These are phyloP conservation scores for Echinosphaeria canescens DNA, from an alignment of 2,329 filamentous ascomycete species.

Conservation along the genomic window DNA sequence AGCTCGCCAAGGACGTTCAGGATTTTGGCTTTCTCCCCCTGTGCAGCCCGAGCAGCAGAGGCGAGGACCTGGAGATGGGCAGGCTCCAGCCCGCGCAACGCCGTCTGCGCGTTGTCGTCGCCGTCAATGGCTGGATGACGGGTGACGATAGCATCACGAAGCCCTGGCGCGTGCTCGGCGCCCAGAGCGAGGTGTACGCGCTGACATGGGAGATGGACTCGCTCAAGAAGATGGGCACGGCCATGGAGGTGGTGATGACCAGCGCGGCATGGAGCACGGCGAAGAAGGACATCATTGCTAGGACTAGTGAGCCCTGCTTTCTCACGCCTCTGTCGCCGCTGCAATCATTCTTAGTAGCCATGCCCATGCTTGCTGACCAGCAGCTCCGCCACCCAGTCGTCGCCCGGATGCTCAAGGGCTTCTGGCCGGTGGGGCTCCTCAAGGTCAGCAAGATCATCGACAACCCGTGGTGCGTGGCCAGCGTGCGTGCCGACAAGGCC, in stretches of 20 bases:
- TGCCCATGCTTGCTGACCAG: constrained; percentile 1
- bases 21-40: constrained; percentile 77
- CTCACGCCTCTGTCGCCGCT: not conserved
- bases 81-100: constrained; percentile 33
- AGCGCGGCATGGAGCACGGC: constrained; percentile 65
- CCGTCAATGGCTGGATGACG: constrained; percentile 63
- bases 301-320: constrained; percentile 20
- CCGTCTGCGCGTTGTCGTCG: constrained; percentile 62
- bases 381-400: constrained; percentile 1
- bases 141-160: constrained; percentile 48
- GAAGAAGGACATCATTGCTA: constrained; percentile 21
- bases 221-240: constrained; percentile 54
- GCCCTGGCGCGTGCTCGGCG: constrained; percentile 60
- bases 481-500: constrained; percentile 54
- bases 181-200: constrained; percentile 57
- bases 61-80: constrained; percentile 20
- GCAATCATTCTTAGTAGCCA: constrained; percentile 1
- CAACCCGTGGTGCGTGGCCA: constrained; percentile 61
- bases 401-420: constrained; percentile 14
- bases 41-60: constrained; percentile 19
- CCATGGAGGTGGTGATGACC: constrained; percentile 56
- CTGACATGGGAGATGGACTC: constrained; percentile 68
- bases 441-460: constrained; percentile 57
- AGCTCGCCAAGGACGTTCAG: constrained; percentile 68
- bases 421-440: constrained; percentile 40